Evolutionary conservation across 1,284 basidiomycete genomes (phyloP).

Genomic region (Cutaneotrichosporon sp.): DNA sequence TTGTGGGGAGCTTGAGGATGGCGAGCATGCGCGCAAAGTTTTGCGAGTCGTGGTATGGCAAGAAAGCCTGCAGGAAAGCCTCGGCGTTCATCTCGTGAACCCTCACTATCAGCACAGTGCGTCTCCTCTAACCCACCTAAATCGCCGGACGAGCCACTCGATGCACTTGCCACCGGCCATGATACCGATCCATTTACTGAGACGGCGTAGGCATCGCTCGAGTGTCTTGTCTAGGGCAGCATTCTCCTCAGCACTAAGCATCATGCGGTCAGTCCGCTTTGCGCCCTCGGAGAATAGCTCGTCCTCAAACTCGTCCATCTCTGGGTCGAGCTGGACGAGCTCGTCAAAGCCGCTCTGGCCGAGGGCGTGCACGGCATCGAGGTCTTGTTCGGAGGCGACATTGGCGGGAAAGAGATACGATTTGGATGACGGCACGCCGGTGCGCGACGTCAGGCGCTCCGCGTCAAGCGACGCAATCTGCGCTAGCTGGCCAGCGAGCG

Average conservation of each 20-base stretch:
- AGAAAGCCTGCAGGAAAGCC: slow-evolving; percentile 70
- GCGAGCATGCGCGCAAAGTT: slow-evolving; percentile 92
- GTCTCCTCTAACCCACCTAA: slow-evolving; percentile 59
- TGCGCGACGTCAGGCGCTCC: slow-evolving; percentile 60
- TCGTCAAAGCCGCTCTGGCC: slow-evolving; percentile 70
- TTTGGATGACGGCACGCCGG: slow-evolving; percentile 53
- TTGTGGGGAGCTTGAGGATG: slow-evolving; percentile 64
- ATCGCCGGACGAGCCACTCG: slow-evolving; percentile 92
- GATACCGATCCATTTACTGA: slow-evolving; percentile 78
- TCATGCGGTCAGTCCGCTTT: slow-evolving; percentile 73
- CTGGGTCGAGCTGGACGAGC: slow-evolving; percentile 60
- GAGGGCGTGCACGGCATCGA: slow-evolving; percentile 79
- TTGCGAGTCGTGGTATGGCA: slow-evolving; percentile 91
- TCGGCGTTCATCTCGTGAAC: slow-evolving; percentile 90
- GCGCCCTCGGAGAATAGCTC: slow-evolving; percentile 77
- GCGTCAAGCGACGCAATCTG: slow-evolving; percentile 75
- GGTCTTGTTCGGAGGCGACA: slow-evolving; percentile 74
- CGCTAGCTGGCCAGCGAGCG: slow-evolving; percentile 77
- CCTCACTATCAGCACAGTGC: slow-evolving; percentile 51
- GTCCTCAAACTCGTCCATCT: slow-evolving; percentile 54
- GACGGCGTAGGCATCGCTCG: slow-evolving; percentile 58
- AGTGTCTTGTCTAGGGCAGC: slow-evolving; percentile 53
- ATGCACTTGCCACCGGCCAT: slow-evolving; percentile 78
- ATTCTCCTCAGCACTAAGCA: slow-evolving; percentile 63
- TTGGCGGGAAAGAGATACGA: slow-evolving; percentile 80